Evolutionary conservation across 2,329 filamentous ascomycete species (phyloP).

Genomic region (Hymenoscyphus repandus): DNA sequence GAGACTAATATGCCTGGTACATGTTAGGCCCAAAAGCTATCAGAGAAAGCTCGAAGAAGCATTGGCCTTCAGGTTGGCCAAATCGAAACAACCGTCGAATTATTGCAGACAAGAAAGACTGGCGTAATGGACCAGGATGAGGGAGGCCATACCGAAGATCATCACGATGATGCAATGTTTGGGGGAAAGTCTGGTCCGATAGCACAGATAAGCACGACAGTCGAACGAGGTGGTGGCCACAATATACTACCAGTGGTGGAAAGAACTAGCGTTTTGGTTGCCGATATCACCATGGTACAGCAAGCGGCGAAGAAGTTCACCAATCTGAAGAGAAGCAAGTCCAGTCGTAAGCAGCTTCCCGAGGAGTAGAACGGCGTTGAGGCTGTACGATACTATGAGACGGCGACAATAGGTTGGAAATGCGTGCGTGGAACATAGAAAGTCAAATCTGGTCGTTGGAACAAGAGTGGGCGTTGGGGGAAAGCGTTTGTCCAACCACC

Average conservation of each 20-base stretch:
- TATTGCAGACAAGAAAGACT: constrained; percentile 3
- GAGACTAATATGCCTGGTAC: background rate
- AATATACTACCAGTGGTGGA: too few relatives aligned
- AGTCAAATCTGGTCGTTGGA: too few relatives aligned
- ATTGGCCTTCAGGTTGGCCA: background rate
- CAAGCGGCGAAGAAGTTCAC: background rate
- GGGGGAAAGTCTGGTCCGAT: background rate
- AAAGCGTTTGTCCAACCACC: too few relatives aligned
- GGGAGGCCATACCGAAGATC: background rate
- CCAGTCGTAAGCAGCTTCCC: background rate
- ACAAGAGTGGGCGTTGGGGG: too few relatives aligned
- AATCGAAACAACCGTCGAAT: constrained; percentile 5
- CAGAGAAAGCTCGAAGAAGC: constrained; percentile 4
- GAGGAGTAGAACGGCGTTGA: background rate
- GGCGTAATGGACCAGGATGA: background rate
- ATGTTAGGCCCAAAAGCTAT: background rate
- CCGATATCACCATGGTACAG: background rate
- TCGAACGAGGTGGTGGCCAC: background rate
- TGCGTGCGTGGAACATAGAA: too few relatives aligned
- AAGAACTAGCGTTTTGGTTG: background rate
- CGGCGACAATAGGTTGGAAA: too few relatives aligned
- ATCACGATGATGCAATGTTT: constrained; percentile 3
- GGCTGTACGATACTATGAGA: too few relatives aligned
- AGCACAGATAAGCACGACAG: background rate
- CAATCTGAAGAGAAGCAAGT: background rate